A percentile compares a stretch with the other conserved stretches of the same genome.
Conservation (phyloP, 2,329 filamentous ascomycete genomes). For the Penicillium sp. region DNA sequence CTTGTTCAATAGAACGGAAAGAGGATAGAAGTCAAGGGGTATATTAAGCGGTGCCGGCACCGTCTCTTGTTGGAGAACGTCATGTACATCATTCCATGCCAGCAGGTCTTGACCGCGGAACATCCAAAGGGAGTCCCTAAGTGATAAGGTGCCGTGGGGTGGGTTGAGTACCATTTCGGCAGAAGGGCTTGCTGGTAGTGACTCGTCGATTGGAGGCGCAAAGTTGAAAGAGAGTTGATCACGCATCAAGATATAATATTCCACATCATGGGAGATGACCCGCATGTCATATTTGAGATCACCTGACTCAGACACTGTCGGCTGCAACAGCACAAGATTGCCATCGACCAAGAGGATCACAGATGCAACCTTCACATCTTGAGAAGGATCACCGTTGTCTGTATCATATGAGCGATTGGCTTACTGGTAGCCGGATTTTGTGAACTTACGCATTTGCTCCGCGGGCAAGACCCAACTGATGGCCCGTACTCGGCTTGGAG, state of each 20-base stretch:
- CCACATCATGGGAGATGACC: constrained; percentile 91
- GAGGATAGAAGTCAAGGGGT: constrained; percentile 89
- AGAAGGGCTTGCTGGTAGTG: constrained; percentile 51
- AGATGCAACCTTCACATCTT: constrained; percentile 90
- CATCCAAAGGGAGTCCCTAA: constrained; percentile 89
- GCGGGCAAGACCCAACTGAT: constrained; percentile 96
- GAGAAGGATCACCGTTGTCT: constrained; percentile 87
- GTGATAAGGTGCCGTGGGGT: constrained; percentile 52
- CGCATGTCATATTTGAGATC: constrained; percentile 98
- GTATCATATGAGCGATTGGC: constrained; percentile 9
- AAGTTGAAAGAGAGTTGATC: constrained; percentile 66
- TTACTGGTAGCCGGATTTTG: not conserved
- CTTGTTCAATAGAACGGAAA: constrained; percentile 84
- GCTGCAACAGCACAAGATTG: constrained; percentile 88
- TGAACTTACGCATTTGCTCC: constrained; percentile 69
- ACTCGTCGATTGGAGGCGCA: constrained; percentile 48
- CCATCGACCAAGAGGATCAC: constrained; percentile 97
- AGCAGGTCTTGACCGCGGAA: constrained; percentile 87
- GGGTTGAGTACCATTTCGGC: constrained; percentile 47
- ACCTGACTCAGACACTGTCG: constrained; percentile 76
- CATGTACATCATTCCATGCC: constrained; percentile 85
- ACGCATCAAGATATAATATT: constrained; percentile 90
- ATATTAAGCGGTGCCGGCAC: constrained; percentile 74
- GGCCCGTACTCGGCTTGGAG: constrained; percentile 85
- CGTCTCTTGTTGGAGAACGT: constrained; percentile 75